Conservation (phyloP, 106 monocot species). For the Acanthochlamys bracteata region DNA sequence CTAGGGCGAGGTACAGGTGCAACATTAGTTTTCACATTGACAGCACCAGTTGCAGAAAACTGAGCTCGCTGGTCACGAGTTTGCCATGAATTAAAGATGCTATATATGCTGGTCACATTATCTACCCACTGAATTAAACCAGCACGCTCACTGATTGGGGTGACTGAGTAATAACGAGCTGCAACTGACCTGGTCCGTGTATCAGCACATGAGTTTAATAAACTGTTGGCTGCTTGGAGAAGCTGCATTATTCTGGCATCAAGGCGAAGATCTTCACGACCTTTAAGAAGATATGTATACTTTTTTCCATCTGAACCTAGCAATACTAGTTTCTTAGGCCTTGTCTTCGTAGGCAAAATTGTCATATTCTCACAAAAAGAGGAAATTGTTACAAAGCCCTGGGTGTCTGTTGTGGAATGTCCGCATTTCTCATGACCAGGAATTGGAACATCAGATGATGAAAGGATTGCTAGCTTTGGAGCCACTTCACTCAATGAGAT, state of each 20-base stretch:
- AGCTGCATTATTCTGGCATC: slow-evolving; percentile 99
- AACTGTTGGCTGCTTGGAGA: slow-evolving; percentile 71
- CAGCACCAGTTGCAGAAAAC: slow-evolving; percentile 37
- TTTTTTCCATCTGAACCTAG: slow-evolving; percentile 85
- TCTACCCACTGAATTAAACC: slow-evolving; percentile 99
- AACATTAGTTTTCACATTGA: slow-evolving; percentile 29
- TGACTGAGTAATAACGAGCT: slow-evolving; percentile 87
- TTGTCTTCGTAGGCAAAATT: slow-evolving; percentile 94
- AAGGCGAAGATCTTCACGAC: slow-evolving; percentile 94
- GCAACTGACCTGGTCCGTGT: slow-evolving; percentile 38
- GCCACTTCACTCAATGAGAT: slow-evolving; percentile 73
- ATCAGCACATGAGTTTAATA: slow-evolving; percentile 44
- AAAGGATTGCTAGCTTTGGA: slow-evolving; percentile 55
- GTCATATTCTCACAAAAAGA: slow-evolving; percentile 71
- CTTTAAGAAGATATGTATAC: slow-evolving; percentile 94
- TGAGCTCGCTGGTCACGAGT: slow-evolving; percentile 56
- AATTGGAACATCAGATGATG: slow-evolving; percentile 89
- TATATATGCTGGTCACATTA: slow-evolving; percentile 89
- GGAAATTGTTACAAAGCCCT: slow-evolving; percentile 67
- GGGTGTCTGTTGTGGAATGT: slow-evolving; percentile 17
- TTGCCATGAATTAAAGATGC: slow-evolving; percentile 94
- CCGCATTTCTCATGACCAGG: slow-evolving; percentile 88
- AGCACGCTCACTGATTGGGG: slow-evolving; percentile 91
- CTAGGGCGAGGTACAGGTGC: slow-evolving; percentile 82
- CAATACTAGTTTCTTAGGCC: slow-evolving; percentile 83